A percentile compares a stretch with the other conserved stretches of the same genome.
Conservation (phyloP, 176 grass and related monocot genomes). For the Bromus sterilis region DNA sequence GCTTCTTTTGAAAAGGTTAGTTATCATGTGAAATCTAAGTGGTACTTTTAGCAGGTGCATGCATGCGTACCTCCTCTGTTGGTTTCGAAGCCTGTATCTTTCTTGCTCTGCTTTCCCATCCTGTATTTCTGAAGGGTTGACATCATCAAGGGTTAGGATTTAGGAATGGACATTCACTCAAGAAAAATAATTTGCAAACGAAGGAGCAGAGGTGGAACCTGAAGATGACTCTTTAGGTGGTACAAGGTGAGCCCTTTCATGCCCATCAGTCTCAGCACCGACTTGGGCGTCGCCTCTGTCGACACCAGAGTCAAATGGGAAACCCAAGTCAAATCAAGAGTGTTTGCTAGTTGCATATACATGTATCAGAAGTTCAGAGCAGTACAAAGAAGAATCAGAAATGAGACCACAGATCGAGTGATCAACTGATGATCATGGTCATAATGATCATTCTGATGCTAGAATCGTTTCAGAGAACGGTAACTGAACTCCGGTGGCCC, state of each 20-base stretch:
- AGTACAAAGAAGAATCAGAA: background rate
- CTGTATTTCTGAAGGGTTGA: slow-evolving; percentile 72
- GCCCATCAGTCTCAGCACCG: slow-evolving; percentile 86
- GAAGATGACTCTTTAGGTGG: slow-evolving; percentile 96
- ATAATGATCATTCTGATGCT: background rate
- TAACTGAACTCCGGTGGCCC: too few species aligned
- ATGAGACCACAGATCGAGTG: background rate
- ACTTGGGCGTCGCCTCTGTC: slow-evolving; percentile 93
- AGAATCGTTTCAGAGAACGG: background rate
- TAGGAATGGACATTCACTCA: background rate
- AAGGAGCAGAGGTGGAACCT: slow-evolving; percentile 34
- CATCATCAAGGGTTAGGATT: background rate
- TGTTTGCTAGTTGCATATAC: background rate
- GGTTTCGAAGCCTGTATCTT: slow-evolving; percentile 49
- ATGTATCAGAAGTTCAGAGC: background rate
- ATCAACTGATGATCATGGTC: background rate
- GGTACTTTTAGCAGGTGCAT: background rate
- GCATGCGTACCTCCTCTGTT: slow-evolving; percentile 43
- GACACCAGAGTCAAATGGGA: slow-evolving; percentile 4
- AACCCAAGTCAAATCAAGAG: slow-evolving; percentile 14
- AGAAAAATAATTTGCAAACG: background rate
- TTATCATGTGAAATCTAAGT: background rate
- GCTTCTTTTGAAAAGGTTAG: background rate
- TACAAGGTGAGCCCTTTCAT: slow-evolving; percentile 92
- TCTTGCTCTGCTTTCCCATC: slow-evolving; percentile 69